Evolutionary conservation across 23 red algal species (phyloP).

Genomic region (Gracilaria caudata): DNA sequence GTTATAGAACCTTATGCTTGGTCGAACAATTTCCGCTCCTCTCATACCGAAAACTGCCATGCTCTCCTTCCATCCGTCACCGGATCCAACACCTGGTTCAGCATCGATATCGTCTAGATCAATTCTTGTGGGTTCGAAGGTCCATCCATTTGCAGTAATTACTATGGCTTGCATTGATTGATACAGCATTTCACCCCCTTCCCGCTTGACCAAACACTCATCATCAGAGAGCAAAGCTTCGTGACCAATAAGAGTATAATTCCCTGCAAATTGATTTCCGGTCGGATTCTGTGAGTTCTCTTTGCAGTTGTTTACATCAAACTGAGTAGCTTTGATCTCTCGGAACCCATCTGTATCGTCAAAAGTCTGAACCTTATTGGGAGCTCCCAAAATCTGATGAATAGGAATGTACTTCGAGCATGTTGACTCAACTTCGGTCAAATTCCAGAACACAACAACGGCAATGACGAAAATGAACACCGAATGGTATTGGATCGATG

Average conservation of each 20-base stretch:
- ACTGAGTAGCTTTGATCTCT: conserved; percentile 30
- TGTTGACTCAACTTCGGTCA: background rate
- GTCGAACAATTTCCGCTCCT: conserved; percentile 29
- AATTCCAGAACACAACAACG: background rate
- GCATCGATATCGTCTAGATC: conserved; percentile 71
- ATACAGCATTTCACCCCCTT: conserved; percentile 23
- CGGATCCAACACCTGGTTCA: conserved; percentile 16
- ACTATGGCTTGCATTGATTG: conserved; percentile 68
- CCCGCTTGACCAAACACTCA: conserved; percentile 37
- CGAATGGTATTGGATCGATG: background rate
- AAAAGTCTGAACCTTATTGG: conserved; percentile 43
- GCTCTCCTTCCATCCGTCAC: conserved; percentile 58
- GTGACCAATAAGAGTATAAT: conserved; percentile 56
- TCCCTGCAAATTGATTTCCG: conserved; percentile 52
- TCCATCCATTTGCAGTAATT: conserved; percentile 56
- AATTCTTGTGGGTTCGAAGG: conserved; percentile 35
- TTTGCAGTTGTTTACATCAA: conserved; percentile 52
- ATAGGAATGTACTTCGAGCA: conserved; percentile 40
- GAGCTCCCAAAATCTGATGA: conserved; percentile 49
- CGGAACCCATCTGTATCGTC: conserved; percentile 56
- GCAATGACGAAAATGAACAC: background rate
- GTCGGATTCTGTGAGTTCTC: conserved; percentile 34
- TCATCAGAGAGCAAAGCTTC: conserved; percentile 29
- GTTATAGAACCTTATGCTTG: conserved; percentile 42
- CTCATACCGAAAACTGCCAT: conserved; percentile 61